Evolutionary conservation across 805 yeast genomes (phyloP), one percentile per base, ranked within the genome.

Genomic region (Kazachstania psychrophila): DNA sequence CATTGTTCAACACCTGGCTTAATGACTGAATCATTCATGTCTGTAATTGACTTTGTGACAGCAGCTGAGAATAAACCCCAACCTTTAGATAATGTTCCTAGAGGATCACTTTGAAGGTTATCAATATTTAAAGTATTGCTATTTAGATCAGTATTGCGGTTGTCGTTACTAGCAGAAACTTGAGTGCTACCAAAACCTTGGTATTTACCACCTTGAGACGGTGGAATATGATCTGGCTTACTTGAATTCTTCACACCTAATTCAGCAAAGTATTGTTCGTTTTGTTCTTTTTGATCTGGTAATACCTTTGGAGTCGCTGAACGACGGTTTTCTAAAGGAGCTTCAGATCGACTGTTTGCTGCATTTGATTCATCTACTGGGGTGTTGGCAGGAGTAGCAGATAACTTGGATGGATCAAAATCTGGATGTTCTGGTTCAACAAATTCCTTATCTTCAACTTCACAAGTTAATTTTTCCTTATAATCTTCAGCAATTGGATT

Each of bases 401-500:
- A 15, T 17, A 56, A 31, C 20, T 39, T 37, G 2, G 51, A 35
- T 9, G 61, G 52, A 41, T 60, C 61, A 36, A 60, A 59, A 30
- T 54, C 62, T 7, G 67, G 52, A 51, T 78, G 86, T 50, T 78
- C 82, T 33, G 76, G 75, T 40, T 82, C 75, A 10, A 62, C 66
- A 68, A 78, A 92, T 40, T 70, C 77, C 35, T 66, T 69, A 20
- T 85, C 96, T 47, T 83, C 87, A 29, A 85, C 72, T 34, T 69
- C 70, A 42, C 89, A 78, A 6, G 84, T 73, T 44, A 92, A 69
- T 57, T 79, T 75, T 51, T 77, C 81, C 57, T 88, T 86, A 60
- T 92, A 92, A 59, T 92, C 97, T 50, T 80, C 87, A n/a, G 98
- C 97, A 30, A 86, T 85, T 28, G 78, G 77, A 48, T 92, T 87